Conservation (phyloP, 306 rosid genomes). For the Hylodesmum podocarpum region DNA sequence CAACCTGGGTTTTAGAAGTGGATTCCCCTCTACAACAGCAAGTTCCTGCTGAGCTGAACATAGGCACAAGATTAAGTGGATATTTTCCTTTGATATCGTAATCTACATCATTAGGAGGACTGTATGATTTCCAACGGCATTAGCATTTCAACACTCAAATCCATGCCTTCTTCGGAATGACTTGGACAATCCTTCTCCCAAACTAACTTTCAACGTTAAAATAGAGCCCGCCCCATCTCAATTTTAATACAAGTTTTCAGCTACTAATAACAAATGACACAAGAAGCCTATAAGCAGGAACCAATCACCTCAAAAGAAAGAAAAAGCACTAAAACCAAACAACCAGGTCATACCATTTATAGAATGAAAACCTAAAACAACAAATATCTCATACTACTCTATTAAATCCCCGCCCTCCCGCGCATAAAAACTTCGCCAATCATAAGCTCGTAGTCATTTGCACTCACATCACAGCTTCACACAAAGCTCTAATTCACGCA, state of each 20-base stretch:
- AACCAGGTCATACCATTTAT: background rate
- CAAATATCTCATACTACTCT: background rate
- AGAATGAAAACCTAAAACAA: conserved; percentile 2
- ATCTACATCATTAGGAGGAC: background rate
- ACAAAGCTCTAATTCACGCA: background rate
- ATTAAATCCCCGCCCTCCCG: background rate
- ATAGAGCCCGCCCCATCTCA: background rate
- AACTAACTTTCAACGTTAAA: background rate
- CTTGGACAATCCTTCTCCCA: background rate
- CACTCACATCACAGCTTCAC: conserved; percentile 10
- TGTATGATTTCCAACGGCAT: background rate
- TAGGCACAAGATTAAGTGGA: background rate
- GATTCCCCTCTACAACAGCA: conserved; percentile 10
- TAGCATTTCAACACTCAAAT: background rate
- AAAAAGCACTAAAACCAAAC: conserved; percentile 5
- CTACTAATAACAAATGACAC: no score
- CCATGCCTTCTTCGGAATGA: background rate
- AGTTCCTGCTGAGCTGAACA: background rate
- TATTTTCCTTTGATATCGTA: background rate
- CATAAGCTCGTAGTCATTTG: background rate
- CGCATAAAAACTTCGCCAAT: conserved; percentile 1
- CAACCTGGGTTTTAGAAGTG: background rate
- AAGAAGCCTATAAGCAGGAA: conserved; percentile 2
- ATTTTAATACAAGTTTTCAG: background rate
- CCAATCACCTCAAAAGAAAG: conserved; percentile 11